Conservation (phyloP, 345 rosid genomes). For the Corymbia maculata region DNA sequence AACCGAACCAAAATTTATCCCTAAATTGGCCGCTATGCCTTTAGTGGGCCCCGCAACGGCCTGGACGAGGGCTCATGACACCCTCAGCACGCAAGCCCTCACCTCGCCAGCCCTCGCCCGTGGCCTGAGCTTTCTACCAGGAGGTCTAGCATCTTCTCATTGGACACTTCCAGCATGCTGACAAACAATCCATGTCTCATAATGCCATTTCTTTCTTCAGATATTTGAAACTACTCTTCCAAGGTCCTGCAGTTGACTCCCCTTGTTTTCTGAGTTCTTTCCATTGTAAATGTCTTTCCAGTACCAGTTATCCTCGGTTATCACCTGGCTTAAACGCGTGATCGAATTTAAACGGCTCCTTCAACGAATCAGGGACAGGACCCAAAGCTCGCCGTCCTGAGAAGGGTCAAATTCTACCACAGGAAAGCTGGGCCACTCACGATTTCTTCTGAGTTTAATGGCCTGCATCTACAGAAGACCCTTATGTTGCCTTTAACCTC, state of each 20-base stretch:
- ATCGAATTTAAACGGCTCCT: conserved; percentile 83
- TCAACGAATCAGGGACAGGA: conserved; percentile 69
- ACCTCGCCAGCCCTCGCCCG: too few species aligned
- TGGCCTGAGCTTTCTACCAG: conserved; percentile 48
- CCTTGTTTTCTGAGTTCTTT: conserved; percentile 74
- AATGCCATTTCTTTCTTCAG: conserved; percentile 41
- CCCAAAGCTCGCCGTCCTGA: conserved; percentile 62
- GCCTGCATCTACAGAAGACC: conserved; percentile 96
- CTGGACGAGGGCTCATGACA: too few species aligned
- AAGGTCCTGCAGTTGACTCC: conserved; percentile 93
- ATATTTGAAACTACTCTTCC: conserved; percentile 67
- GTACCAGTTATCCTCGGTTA: conserved; percentile 92
- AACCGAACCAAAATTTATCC: too few species aligned
- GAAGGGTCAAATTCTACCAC: conserved; percentile 65
- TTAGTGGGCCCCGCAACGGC: too few species aligned
- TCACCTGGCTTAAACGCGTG: conserved; percentile 79
- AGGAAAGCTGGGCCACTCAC: conserved; percentile 32
- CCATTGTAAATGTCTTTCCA: conserved; percentile 95
- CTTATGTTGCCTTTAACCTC: conserved; percentile 91
- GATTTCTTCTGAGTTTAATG: conserved; percentile 50
- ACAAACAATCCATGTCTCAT: conserved; percentile 66
- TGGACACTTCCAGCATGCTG: conserved; percentile 97
- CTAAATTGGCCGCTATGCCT: too few species aligned
- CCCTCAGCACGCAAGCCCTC: too few species aligned
- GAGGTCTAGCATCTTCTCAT: conserved; percentile 92